A percentile compares a stretch with the other conserved stretches of the same genome.
phyloP scores from a whole-genome alignment of 495 filamentous ascomycete species.

The Penicillium ucsense region DNA sequence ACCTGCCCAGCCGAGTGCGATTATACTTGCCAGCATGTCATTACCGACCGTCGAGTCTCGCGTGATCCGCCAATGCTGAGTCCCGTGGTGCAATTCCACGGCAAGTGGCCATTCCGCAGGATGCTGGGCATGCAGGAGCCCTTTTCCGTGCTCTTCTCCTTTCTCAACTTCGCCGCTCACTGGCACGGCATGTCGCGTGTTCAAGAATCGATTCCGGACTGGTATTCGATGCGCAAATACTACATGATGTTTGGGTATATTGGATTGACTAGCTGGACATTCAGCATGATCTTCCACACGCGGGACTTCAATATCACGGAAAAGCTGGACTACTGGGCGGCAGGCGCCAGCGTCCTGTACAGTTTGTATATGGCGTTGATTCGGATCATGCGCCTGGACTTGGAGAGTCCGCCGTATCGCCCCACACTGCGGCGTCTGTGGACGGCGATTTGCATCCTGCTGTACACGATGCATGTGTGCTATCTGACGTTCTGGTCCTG shows the following conservation, averaged over 20 bases:
- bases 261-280: conserved; percentile 73
- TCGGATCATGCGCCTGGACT: conserved; percentile 72
- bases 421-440: conserved; percentile 56
- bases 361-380: conserved; percentile 78
- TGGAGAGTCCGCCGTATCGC: conserved; percentile 41
- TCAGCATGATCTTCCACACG: conserved; percentile 83
- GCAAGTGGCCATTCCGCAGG: conserved; percentile 97
- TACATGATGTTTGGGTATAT: conserved; percentile 76
- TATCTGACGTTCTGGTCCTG: conserved; percentile 81
- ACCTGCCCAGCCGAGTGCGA: conserved; percentile 88
- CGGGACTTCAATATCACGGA: conserved; percentile 80
- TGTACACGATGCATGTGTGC: conserved; percentile 70
- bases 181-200: conserved; percentile 64
- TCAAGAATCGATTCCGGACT: conserved; percentile 54
- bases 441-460: conserved; percentile 57
- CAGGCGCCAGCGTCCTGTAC: conserved; percentile 84
- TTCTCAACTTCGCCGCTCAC: conserved; percentile 85
- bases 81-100: conserved; percentile 85
- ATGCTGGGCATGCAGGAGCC: conserved; percentile 91
- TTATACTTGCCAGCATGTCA: conserved; percentile 94
- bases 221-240: conserved; percentile 68
- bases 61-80: conserved; percentile 51
- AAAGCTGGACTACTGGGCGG: conserved; percentile 92
- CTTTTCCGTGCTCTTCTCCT: conserved; percentile 83
- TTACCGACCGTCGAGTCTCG: conserved; percentile 63